Conservation (phyloP, 306 rosid species). For the Senna tora region DNA sequence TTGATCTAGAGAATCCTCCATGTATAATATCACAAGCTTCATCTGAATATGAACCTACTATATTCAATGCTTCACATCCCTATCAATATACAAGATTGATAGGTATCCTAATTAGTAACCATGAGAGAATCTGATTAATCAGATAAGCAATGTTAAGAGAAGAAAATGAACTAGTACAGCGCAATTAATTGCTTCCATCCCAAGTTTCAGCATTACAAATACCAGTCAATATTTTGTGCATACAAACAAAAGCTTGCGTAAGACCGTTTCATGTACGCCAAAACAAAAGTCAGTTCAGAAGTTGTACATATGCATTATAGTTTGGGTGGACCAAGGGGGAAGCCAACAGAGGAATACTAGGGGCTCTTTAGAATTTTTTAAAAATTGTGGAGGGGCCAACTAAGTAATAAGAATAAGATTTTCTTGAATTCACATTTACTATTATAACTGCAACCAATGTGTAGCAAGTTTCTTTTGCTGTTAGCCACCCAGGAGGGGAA, state of each 20-base stretch:
- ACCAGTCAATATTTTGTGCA: conserved; percentile 12
- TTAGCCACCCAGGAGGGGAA: not conserved
- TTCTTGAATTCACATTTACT: not conserved
- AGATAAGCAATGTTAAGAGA: conserved; percentile 23
- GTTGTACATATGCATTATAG: not conserved
- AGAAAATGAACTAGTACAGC: not conserved
- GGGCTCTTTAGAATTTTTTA: not conserved
- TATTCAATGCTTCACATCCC: conserved; percentile 66
- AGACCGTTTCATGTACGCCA: not conserved
- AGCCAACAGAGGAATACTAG: not conserved
- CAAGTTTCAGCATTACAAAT: conserved; percentile 1
- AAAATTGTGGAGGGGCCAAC: not conserved
- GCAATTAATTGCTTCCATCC: conserved; percentile 8
- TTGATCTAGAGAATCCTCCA: conserved; percentile 53
- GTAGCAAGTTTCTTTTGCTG: not conserved
- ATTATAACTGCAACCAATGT: not conserved
- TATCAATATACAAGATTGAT: conserved; percentile 43
- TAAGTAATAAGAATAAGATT: not conserved
- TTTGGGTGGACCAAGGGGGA: not conserved
- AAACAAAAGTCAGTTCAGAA: not conserved
- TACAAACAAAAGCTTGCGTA: not conserved
- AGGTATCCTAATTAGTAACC: conserved; percentile 34
- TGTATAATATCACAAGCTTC: conserved; percentile 48
- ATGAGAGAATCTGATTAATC: conserved; percentile 10
- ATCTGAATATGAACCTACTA: conserved; percentile 51